Conservation (phyloP, 2,329 filamentous ascomycete genomes). For the Aspergillus japonicus region DNA sequence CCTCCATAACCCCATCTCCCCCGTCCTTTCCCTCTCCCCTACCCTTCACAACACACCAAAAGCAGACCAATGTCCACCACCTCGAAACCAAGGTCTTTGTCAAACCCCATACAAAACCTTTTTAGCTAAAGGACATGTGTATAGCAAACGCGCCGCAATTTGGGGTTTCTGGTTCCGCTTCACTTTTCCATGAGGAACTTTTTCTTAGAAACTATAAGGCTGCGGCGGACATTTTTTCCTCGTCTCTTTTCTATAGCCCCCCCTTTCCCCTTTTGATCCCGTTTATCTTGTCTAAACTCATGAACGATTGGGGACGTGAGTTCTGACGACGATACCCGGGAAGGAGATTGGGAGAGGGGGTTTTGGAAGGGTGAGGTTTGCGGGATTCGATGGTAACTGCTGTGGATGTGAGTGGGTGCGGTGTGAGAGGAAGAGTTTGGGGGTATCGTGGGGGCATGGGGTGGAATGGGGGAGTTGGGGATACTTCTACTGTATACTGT, state of each 20-base stretch:
- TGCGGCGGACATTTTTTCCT: constrained; percentile 34
- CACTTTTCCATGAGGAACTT: constrained; percentile 39
- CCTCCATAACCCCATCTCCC: not conserved
- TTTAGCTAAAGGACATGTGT: constrained; percentile 20
- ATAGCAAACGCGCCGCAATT: constrained; percentile 32
- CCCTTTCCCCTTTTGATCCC: too few species aligned
- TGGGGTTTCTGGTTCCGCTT: constrained; percentile 43
- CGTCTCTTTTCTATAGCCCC: too few species aligned
- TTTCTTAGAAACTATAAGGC: constrained; percentile 44
- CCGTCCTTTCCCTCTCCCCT: not conserved
- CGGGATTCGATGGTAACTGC: not conserved
- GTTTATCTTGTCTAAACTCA: not conserved
- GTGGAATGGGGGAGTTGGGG: not conserved
- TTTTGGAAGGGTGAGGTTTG: not conserved
- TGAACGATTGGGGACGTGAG: not conserved
- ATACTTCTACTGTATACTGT: not conserved
- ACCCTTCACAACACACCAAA: not conserved
- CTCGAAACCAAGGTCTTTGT: constrained; percentile 27
- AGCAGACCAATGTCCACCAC: constrained; percentile 25
- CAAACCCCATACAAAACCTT: constrained; percentile 23
- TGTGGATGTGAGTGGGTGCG: not conserved
- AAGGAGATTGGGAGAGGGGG: not conserved
- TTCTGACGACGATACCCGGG: not conserved
- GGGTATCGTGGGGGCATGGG: not conserved
- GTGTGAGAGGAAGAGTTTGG: not conserved